Base-by-base conservation (phyloP, 176 grass and related monocot species). In the Oryza coarctata region DNA sequence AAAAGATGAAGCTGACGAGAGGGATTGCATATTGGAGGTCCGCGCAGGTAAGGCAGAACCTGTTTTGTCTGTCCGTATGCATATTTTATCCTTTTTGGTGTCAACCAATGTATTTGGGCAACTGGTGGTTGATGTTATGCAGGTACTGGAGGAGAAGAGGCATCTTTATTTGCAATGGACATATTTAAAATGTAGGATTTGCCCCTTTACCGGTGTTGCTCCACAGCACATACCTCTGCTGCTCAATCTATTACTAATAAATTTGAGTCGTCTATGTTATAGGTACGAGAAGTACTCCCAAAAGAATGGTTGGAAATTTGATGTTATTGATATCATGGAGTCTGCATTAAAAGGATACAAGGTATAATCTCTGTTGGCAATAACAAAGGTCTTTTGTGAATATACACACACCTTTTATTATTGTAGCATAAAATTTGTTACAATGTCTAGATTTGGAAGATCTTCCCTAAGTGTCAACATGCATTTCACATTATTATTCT, bases 141-240 rank as follows among this genome's bases (percentile, higher is more conserved):
- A 97, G 94, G 92, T 77, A 95, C 92, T 82, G 95, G 95, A 69
- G 95, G 95, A 73, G 95, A 95, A 78, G 95, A 98, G 79, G 95
- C 92, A 18, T 98, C 95, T 57, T 87, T 98, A 22, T 98, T 98
- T 84, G 92, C 95, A 28, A 91, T 98, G 95, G 90, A 98, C 78
- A 83, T 98, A 84, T 98, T 98, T 70, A 93, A 73, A 86, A 98
- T 98, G 93, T 98, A 67, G 12, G 76, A 71, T 82, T 79, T 84
- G 13, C 30, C 81, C 67, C 31, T 57, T 15, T 12, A 64, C 14
- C 30, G 3, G 80, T 85, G 26, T 81, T 81, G 3, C 43, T 58
- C 5, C 0, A 0, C 35, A 63, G 17, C 34, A 63, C 31, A 7
- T 82, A 12, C 33, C 7, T 49, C 14, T 76, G 33, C 34, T 7